Base-by-base conservation (phyloP, 257 asterid species). In the Solanum virginianum region DNA sequence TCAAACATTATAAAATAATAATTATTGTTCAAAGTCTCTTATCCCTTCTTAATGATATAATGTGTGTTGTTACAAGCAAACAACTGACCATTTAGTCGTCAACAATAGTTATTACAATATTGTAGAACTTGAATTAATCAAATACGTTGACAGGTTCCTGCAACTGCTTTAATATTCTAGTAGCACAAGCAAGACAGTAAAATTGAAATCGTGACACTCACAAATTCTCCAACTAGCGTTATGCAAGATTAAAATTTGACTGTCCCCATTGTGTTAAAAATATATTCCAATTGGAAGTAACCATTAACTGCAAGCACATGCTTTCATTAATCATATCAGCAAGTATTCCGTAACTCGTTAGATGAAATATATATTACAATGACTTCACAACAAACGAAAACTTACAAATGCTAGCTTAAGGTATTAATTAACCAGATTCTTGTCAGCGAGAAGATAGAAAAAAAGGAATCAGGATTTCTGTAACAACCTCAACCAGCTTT, bases 151-250 rank as follows among this genome's bases (percentile, higher is more conserved):
- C 83, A 91, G 83, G 56, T 69, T 88, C 18, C 51, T 68, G 55
- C 89, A 85, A 83, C 82, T 86, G 32, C 98, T 92, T 2, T 92
- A 17, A 94, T 92, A 93, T 91, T 94, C 90, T 92, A 86, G 92
- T 80, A 95, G 90, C 98, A 94, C 88, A 92, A 54, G 86, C 95
- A 90, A 0, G 98, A 96, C 17, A 95, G 82, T 22, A 93, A 87
- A 9, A 92, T 36, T n/a, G 97, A 94, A 24, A 94, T 97, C 2
- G 93, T 85, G 3, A 91, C 90, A 70, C 98, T 92, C 56, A 92
- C 55, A 70, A 92, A 92, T 5, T 97, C 95, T 8, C 99, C 98
- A 1, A 94, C 94, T 26, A 94, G 91, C 22, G 97, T 89, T 96
- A 91, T 94, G 16, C 93, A 55, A 26, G 49, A 16, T 72, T 10